A percentile compares a stretch with the other conserved stretches of the same genome.
Conservation (phyloP, 441 rosid species). For the Erysimum pusillum region DNA sequence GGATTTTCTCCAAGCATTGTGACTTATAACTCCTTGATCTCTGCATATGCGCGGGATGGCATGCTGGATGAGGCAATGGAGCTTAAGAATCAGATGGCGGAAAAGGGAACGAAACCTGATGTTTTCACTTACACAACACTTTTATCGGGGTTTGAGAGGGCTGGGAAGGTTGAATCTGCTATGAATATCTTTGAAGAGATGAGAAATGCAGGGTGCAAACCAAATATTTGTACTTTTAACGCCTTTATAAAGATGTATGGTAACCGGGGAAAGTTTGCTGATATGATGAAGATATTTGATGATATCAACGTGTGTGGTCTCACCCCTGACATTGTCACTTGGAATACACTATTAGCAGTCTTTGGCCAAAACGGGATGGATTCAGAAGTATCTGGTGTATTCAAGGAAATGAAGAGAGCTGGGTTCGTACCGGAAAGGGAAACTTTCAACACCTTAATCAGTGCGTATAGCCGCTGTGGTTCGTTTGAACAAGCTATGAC, state of each 20-base stretch:
- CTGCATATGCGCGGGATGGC: constrained; percentile 87
- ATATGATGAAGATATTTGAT: constrained; percentile 93
- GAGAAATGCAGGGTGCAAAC: constrained; percentile 77
- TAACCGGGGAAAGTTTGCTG: constrained; percentile 79
- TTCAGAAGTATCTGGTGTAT: constrained; percentile 86
- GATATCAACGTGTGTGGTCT: constrained; percentile 74
- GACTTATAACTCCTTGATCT: constrained; percentile 86
- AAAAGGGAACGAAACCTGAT: constrained; percentile 75
- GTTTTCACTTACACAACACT: constrained; percentile 95
- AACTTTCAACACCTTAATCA: constrained; percentile 87
- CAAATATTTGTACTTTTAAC: constrained; percentile 93
- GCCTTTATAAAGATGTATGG: constrained; percentile 97
- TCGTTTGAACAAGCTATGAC: constrained; percentile 87
- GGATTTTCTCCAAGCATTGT: constrained; percentile 75
- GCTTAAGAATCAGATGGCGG: constrained; percentile 75
- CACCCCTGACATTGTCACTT: constrained; percentile 87
- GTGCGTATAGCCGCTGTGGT: constrained; percentile 93
- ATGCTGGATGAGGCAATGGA: constrained; percentile 78
- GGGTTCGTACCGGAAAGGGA: constrained; percentile 92
- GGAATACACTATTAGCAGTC: constrained; percentile 91
- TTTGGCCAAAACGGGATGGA: constrained; percentile 94
- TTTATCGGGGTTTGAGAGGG: constrained; percentile 84
- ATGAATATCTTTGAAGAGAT: constrained; percentile 81
- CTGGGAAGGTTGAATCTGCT: constrained; percentile 87
- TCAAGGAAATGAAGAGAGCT: constrained; percentile 97